Evolutionary conservation across 805 yeast genomes (phyloP).

Genomic region (Starmerella roubikii): DNA sequence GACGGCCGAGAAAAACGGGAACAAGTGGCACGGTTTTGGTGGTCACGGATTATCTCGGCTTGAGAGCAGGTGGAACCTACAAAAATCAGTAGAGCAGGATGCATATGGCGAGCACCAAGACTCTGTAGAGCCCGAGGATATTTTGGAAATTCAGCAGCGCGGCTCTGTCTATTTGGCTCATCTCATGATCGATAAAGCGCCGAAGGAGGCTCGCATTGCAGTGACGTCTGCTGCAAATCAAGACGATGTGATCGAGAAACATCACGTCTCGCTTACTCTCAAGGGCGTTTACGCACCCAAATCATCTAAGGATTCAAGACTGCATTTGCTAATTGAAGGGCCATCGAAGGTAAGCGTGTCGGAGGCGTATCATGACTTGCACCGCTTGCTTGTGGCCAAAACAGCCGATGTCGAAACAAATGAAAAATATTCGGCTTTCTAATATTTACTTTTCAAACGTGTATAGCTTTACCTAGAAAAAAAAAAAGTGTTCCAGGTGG

Average conservation of each 20-base stretch:
- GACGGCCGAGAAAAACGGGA: slow-evolving; percentile 31
- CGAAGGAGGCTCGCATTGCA: slow-evolving; percentile 33
- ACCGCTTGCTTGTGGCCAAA: slow-evolving; percentile 1
- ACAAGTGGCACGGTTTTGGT: slow-evolving; percentile 79
- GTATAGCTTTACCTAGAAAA: not conserved
- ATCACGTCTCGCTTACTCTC: slow-evolving; percentile 57
- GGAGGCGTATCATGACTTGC: slow-evolving; percentile 13
- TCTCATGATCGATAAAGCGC: slow-evolving; percentile 70
- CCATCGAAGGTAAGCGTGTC: slow-evolving; percentile 42
- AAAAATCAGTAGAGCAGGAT: slow-evolving; percentile 34
- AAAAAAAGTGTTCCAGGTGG: slow-evolving; percentile 33
- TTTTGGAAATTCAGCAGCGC: slow-evolving; percentile 5
- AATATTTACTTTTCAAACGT: not conserved
- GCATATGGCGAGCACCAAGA: not conserved
- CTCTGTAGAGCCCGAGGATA: not conserved
- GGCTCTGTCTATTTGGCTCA: slow-evolving; percentile 41
- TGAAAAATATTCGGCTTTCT: slow-evolving; percentile 10
- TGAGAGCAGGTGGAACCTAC: slow-evolving; percentile 39
- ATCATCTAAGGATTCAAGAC: slow-evolving; percentile 36
- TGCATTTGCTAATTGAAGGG: slow-evolving; percentile 69
- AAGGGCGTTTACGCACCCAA: slow-evolving; percentile 66
- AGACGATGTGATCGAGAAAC: slow-evolving; percentile 6
- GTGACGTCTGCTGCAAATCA: slow-evolving; percentile 16
- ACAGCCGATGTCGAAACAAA: not conserved
- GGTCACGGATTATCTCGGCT: slow-evolving; percentile 81